Conservation (phyloP, 306 rosid genomes). For the Bauhinia variegata region DNA sequence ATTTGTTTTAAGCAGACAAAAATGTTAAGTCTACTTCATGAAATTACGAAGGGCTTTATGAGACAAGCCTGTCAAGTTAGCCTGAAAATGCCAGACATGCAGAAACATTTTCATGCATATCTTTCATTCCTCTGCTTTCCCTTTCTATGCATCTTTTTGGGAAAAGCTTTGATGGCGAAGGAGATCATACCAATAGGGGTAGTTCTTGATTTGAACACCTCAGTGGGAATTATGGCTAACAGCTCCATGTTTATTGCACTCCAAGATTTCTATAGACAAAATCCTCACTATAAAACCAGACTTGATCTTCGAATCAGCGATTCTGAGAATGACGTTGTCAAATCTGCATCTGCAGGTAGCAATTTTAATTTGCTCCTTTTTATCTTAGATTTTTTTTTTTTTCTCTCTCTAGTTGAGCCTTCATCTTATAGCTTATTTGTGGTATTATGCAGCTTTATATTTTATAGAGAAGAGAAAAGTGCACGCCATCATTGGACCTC, state of each 20-base stretch:
- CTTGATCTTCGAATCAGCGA: background rate
- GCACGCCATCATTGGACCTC: constrained; percentile 46
- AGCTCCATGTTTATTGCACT: no score
- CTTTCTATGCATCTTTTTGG: background rate
- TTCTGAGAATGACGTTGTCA: constrained; percentile 33
- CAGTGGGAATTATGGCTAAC: no score
- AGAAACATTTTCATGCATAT: background rate
- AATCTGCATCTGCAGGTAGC: constrained; percentile 38
- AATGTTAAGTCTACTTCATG: no score
- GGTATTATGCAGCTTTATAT: constrained; percentile 24
- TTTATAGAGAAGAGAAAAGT: constrained; percentile 37
- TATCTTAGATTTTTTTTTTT: background rate
- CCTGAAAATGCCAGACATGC: background rate
- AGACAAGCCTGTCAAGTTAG: background rate
- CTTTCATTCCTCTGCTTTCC: background rate
- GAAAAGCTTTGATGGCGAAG: constrained; percentile 9
- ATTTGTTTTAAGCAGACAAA: no score
- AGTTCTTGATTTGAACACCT: constrained; percentile 39
- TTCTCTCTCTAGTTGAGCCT: background rate
- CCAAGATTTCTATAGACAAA: constrained; percentile 29
- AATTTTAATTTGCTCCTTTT: background rate
- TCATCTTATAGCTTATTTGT: background rate
- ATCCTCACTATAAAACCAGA: constrained; percentile 31
- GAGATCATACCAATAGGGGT: constrained; percentile 35
- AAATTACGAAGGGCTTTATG: constrained; percentile 16